Conservation (phyloP, 2,329 filamentous ascomycete genomes). For the Monosporascus sp. region DNA sequence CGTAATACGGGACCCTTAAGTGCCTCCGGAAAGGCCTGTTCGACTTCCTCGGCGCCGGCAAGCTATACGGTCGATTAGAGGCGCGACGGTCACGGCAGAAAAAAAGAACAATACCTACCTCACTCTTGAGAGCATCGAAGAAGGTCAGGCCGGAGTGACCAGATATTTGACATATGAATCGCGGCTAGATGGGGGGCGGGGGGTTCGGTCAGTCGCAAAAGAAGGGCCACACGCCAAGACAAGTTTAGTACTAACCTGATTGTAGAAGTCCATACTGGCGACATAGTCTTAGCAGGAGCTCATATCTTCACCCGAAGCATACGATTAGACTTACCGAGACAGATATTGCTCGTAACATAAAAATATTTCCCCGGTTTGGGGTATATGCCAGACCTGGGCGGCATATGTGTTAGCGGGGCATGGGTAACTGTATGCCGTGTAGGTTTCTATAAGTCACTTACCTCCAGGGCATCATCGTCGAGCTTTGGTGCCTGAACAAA, state of each 20-base stretch:
- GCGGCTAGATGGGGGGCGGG: slow-evolving; percentile 47
- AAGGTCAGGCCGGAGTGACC: slow-evolving; percentile 88
- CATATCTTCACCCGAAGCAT: background rate
- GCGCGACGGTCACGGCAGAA: slow-evolving; percentile 1
- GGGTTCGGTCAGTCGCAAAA: slow-evolving; percentile 2
- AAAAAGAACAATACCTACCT: slow-evolving; percentile 53
- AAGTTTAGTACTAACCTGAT: slow-evolving; percentile 56
- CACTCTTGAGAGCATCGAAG: slow-evolving; percentile 86
- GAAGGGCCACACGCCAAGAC: background rate
- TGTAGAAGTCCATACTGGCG: slow-evolving; percentile 83
- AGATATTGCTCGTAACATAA: slow-evolving; percentile 83
- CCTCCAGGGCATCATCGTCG: slow-evolving; percentile 78
- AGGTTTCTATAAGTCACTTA: slow-evolving; percentile 32
- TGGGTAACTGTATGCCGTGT: slow-evolving; percentile 3
- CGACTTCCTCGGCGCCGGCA: slow-evolving; percentile 79
- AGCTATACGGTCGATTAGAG: slow-evolving; percentile 42
- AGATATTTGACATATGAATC: slow-evolving; percentile 94
- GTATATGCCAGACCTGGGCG: slow-evolving; percentile 80
- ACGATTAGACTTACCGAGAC: slow-evolving; percentile 56
- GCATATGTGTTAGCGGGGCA: slow-evolving; percentile 14
- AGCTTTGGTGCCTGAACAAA: slow-evolving; percentile 67
- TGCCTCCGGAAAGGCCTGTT: slow-evolving; percentile 84
- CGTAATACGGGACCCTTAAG: slow-evolving; percentile 87
- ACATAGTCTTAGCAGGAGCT: slow-evolving; percentile 4
- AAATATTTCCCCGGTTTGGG: slow-evolving; percentile 87